These are phyloP conservation scores for Dioszegia aurantiaca DNA, from an alignment of 768 basidiomycete genomes.

Conservation along the genomic window DNA sequence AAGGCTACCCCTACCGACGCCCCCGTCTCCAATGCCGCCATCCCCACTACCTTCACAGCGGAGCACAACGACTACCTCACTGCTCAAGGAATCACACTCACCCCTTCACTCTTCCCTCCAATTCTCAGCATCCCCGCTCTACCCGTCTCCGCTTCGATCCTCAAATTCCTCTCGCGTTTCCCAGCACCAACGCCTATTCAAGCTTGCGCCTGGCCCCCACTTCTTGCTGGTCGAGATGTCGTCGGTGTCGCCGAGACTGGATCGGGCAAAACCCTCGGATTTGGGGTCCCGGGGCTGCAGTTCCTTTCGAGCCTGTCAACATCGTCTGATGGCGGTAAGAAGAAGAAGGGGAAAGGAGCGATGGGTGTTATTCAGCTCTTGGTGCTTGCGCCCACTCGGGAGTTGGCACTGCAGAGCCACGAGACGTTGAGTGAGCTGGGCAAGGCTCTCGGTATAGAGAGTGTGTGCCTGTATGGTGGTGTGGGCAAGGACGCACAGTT, in stretches of 20 bases:
- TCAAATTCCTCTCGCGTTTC: constrained; percentile 66
- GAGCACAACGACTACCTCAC: constrained; percentile 66
- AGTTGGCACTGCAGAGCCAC: constrained; percentile 93
- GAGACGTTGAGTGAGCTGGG: constrained; percentile 74
- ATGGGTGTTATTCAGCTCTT: constrained; percentile 56
- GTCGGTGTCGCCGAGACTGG: constrained; percentile 97
- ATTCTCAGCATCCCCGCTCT: constrained; percentile 71
- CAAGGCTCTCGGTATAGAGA: constrained; percentile 59
- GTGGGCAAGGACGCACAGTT: constrained; percentile 83
- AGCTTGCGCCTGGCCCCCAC: constrained; percentile 88
- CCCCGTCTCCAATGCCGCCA: constrained; percentile 33
- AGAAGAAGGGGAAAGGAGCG: constrained; percentile 40
- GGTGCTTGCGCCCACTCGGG: constrained; percentile 90
- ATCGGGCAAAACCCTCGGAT: constrained; percentile 87
- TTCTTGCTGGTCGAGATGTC: constrained; percentile 68
- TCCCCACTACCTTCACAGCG: constrained; percentile 45
- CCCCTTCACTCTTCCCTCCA: constrained; percentile 60
- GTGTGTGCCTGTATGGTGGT: constrained; percentile 92
- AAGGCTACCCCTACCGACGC: constrained; percentile 32
- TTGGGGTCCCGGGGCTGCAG: constrained; percentile 84
- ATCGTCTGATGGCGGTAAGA: background rate
- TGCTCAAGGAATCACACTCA: constrained; percentile 72
- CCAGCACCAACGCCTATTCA: constrained; percentile 92
- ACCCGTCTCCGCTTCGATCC: constrained; percentile 63
- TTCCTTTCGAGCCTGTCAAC: constrained; percentile 57